These are phyloP conservation scores for Euphorbia lathyris DNA, from an alignment of 345 rosid genomes.

Conservation along the genomic window DNA sequence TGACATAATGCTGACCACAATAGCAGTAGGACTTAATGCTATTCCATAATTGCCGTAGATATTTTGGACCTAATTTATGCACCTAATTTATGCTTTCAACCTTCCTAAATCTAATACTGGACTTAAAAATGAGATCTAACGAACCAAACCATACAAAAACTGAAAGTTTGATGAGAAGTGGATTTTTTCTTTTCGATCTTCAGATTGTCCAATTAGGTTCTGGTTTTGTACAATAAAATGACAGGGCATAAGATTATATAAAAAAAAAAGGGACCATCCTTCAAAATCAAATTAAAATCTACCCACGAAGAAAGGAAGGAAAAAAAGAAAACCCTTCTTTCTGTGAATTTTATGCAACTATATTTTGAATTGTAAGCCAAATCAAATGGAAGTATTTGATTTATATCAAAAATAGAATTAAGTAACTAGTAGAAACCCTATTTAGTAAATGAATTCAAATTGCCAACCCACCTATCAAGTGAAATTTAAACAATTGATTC, in stretches of 20 bases:
- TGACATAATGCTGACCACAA: too few relatives aligned
- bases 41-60: not conserved
- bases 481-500: not conserved
- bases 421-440: not conserved
- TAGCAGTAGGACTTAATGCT: not conserved
- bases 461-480: not conserved
- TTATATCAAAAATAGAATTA: not conserved
- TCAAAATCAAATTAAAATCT: too few relatives aligned
- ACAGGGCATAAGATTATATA: not conserved
- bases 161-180: not conserved
- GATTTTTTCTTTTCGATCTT: not conserved
- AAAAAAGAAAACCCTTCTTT: too few relatives aligned
- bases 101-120: not conserved
- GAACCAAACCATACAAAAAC: not conserved
- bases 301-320: too few relatives aligned
- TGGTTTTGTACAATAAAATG: not conserved
- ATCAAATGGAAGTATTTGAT: not conserved
- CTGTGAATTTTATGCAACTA: too few relatives aligned
- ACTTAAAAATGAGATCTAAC: not conserved
- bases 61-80: not conserved
- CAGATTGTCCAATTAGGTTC: not conserved
- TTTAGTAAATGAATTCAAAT: not conserved
- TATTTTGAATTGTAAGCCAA: not conserved
- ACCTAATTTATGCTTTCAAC: not conserved
- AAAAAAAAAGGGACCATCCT: not conserved